Evolutionary conservation across 2,329 filamentous ascomycete species (phyloP).

Genomic region (Podosphaera aphanis): DNA sequence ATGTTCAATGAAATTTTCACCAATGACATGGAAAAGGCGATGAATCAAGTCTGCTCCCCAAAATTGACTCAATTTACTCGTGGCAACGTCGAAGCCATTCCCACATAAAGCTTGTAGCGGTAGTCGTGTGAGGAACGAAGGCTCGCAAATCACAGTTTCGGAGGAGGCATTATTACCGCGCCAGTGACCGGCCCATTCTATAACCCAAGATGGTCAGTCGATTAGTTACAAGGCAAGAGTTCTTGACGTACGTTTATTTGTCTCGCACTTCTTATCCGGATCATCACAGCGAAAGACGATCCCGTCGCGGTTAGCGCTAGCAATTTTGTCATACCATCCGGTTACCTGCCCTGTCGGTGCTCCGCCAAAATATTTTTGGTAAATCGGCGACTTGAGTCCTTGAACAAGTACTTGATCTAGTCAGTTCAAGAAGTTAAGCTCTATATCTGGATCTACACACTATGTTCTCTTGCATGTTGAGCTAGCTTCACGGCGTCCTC

Average conservation of each 20-base stretch:
- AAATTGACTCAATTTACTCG: constrained; percentile 32
- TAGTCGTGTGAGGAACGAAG: constrained; percentile 33
- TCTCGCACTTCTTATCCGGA: constrained; percentile 35
- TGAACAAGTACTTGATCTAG: neutral
- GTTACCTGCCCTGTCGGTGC: constrained; percentile 28
- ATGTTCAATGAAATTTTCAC: constrained; percentile 36
- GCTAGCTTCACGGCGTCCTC: constrained; percentile 34
- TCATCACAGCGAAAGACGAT: constrained; percentile 46
- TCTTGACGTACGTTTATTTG: neutral
- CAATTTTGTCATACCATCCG: constrained; percentile 38
- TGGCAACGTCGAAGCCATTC: constrained; percentile 36
- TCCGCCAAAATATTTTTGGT: constrained; percentile 43
- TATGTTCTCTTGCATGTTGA: constrained; percentile 37
- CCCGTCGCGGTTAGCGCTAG: constrained; percentile 30
- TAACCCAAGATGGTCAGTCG: neutral
- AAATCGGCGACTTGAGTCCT: constrained; percentile 18
- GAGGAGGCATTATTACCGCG: constrained; percentile 37
- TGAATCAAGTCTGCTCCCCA: constrained; percentile 46
- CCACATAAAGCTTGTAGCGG: constrained; percentile 35
- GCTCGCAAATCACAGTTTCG: constrained; percentile 46
- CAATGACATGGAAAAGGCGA: constrained; percentile 40
- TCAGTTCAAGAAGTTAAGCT: constrained; percentile 22
- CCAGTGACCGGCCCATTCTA: constrained; percentile 45
- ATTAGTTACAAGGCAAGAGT: constrained; percentile 20
- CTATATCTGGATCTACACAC: constrained; percentile 1